Base-by-base conservation (phyloP, 148 eudicot genomes). In the Bassia scoparia region DNA sequence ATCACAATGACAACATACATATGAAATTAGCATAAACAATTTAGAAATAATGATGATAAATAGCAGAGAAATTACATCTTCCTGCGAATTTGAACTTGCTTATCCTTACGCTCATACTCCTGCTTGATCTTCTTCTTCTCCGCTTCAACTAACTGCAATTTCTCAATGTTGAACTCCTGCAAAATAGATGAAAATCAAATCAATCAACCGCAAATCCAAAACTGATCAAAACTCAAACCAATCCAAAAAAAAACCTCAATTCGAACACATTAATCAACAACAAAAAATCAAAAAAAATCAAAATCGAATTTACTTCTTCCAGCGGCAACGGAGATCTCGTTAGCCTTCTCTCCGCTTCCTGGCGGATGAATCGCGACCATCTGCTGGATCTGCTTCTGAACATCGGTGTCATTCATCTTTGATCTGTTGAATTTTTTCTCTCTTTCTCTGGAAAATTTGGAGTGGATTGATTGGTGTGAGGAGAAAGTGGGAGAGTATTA, bases 81-180 rank as follows among this genome's bases (percentile, higher is more conserved):
- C 78, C 83, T 83, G 3, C 93, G 91, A 63, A 89, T 77, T 48
- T 89, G 77, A 31, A 91, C 93, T 86, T 89, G 93, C 77, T 91
- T 89, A 84, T 87, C 84, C 64, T 91, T 91, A 9, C 90, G 90
- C 87, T 91, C 93, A 54, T 89, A 91, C 87, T 91, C 97, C 71
- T 87, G 97, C 44, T 83, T 81, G 86, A 91, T 91, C 89, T 91
- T 91, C 81, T 91, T 91, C 86, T 91, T 91, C 89, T 91, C 93
- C 15, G 93, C 93, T 76, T 89, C 97, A n/a, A 91, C 93, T 79
- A 91, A 56, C 73, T 91, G 93, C 85, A 91, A 74, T 83, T 91
- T 91, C 87, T 89, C 93, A 69, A 91, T 91, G 75, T 91, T 91
- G 84, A 91, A 91, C 78, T 91, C 97, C 97, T 91, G 27, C 66